Evolutionary conservation across 768 basidiomycete genomes (phyloP).

Genomic region (Mycena epipterygia): DNA sequence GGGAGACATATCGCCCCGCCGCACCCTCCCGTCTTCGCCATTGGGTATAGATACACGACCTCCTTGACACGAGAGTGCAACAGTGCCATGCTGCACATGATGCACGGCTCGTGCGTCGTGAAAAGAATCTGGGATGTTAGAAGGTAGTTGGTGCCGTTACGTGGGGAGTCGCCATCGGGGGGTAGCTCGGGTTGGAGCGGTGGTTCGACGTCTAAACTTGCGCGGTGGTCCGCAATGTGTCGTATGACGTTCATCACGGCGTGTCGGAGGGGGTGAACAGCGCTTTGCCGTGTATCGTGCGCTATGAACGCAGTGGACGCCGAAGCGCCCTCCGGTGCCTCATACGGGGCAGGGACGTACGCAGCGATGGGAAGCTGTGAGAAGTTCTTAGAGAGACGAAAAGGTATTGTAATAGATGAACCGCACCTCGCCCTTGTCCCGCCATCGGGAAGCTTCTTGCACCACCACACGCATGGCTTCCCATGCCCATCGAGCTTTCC

Average conservation of each 20-base stretch:
- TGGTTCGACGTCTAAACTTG: slow-evolving; percentile 33
- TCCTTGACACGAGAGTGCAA: slow-evolving; percentile 95
- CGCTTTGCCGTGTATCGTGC: slow-evolving; percentile 78
- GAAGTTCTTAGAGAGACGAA: slow-evolving; percentile 16
- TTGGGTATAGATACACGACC: slow-evolving; percentile 80
- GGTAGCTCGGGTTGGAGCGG: slow-evolving; percentile 26
- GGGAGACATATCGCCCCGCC: slow-evolving; percentile 85
- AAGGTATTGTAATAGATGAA: slow-evolving; percentile 5
- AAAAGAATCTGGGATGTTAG: slow-evolving; percentile 89
- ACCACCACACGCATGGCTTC: slow-evolving; percentile 72
- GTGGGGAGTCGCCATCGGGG: slow-evolving; percentile 36
- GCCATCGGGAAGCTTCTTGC: slow-evolving; percentile 62
- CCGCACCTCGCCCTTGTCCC: slow-evolving; percentile 71
- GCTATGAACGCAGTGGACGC: slow-evolving; percentile 59
- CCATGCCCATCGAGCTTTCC: slow-evolving; percentile 80
- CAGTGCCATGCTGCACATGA: slow-evolving; percentile 98
- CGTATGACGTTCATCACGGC: slow-evolving; percentile 84
- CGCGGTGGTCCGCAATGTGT: slow-evolving; percentile 70
- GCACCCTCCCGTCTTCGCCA: slow-evolving; percentile 88
- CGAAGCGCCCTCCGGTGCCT: slow-evolving; percentile 40
- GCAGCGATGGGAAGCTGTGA: slow-evolving; percentile 82
- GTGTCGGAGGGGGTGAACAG: slow-evolving; percentile 86
- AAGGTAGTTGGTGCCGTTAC: slow-evolving; percentile 87
- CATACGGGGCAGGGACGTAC: slow-evolving; percentile 71
- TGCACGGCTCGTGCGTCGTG: slow-evolving; percentile 95